phyloP scores from a whole-genome alignment of 1,284 basidiomycete genomes.

The Marasmius sp. region DNA sequence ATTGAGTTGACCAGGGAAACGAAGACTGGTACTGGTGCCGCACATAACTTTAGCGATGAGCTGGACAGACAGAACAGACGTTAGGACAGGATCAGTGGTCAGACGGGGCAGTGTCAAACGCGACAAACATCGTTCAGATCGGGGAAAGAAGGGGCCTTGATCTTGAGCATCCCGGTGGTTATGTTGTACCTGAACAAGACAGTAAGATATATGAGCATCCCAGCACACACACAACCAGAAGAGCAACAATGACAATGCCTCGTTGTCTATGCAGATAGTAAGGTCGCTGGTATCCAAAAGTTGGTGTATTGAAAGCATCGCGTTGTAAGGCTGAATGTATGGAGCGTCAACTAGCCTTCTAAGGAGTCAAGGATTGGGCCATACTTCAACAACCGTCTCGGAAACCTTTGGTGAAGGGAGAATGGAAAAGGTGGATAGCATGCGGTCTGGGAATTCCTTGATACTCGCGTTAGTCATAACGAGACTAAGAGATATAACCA shows the following conservation, averaged over 20 bases:
- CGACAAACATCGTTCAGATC: conserved; percentile 75
- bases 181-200: conserved; percentile 70
- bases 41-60: conserved; percentile 86
- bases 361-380: conserved; percentile 11
- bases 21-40: conserved; percentile 85
- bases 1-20: conserved; percentile 94
- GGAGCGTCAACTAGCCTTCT: conserved; percentile 5
- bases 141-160: conserved; percentile 68
- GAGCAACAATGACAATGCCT: conserved; percentile 69
- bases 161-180: conserved; percentile 73
- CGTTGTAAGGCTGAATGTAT: conserved; percentile 78
- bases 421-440: conserved; percentile 92
- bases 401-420: conserved; percentile 93
- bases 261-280: conserved; percentile 92
- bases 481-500: background rate
- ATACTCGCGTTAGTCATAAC: conserved; percentile 14
- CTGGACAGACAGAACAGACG: conserved; percentile 33
- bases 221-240: background rate
- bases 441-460: conserved; percentile 88
- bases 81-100: conserved; percentile 9
- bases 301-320: conserved; percentile 88
- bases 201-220: conserved; percentile 1
- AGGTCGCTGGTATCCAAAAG: conserved; percentile 91
- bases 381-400: conserved; percentile 90
- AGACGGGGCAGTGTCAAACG: conserved; percentile 12